Evolutionary conservation across 2,329 filamentous ascomycete species (phyloP).

Genomic region (Phoma sp.): DNA sequence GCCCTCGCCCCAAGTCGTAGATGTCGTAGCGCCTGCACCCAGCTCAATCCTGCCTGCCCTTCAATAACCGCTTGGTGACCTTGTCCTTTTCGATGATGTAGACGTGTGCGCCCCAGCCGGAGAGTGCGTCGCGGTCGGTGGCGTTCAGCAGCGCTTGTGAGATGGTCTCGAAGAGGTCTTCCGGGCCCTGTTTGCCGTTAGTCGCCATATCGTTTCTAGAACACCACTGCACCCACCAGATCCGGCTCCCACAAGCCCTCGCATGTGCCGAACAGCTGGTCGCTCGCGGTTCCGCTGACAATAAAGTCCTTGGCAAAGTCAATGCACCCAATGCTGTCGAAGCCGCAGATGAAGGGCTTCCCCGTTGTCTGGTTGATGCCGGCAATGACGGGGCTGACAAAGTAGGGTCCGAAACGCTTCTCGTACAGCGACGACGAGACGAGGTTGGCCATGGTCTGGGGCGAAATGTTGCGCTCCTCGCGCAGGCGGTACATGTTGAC

Average conservation of each 20-base stretch:
- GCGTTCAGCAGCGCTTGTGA: constrained; percentile 95
- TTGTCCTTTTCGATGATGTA: constrained; percentile 99
- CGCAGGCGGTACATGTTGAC: constrained; percentile 99
- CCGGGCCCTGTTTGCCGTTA: constrained; percentile 68
- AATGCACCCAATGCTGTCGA: constrained; percentile 99
- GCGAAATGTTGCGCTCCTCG: constrained; percentile 95
- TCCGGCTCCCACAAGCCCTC: constrained; percentile 98
- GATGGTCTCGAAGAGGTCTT: constrained; percentile 97
- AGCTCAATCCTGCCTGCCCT: constrained; percentile 84
- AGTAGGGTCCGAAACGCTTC: constrained; percentile 94
- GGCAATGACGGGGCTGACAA: constrained; percentile 92
- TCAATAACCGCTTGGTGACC: constrained; percentile 97
- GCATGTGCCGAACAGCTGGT: constrained; percentile 98
- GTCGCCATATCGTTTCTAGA: constrained; percentile 32
- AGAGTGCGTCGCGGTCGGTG: constrained; percentile 94
- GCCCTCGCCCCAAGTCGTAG: constrained; percentile 9
- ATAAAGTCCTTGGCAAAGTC: constrained; percentile 99
- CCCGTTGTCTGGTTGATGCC: constrained; percentile 93
- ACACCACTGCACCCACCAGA: constrained; percentile 63
- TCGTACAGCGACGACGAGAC: constrained; percentile 88
- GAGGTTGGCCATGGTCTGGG: constrained; percentile 94
- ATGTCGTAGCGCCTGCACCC: constrained; percentile 22
- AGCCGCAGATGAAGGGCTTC: constrained; percentile 97
- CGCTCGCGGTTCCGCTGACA: constrained; percentile 91
- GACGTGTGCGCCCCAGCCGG: constrained; percentile 97